phyloP scores from a whole-genome alignment of 2,329 filamentous ascomycete genomes.

The Knufia fluminis region DNA sequence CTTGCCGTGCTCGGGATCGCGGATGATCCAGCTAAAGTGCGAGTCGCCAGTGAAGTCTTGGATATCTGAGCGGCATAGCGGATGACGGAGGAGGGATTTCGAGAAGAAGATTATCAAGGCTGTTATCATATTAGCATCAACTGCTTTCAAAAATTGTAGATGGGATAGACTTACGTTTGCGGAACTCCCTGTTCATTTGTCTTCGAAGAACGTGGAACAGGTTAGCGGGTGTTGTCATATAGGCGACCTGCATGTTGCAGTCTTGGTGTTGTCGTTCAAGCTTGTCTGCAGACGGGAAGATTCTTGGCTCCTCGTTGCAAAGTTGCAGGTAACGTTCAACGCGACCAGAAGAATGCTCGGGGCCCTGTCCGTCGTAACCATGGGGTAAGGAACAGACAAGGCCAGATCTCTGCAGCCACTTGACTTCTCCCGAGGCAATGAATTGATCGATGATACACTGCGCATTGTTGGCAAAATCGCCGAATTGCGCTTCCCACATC shows the following conservation, averaged over 20 bases:
- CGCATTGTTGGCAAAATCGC: constrained; percentile 98
- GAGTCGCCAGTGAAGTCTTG: constrained; percentile 86
- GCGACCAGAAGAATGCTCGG: constrained; percentile 94
- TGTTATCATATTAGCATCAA: constrained; percentile 30
- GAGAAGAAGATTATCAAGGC: constrained; percentile 97
- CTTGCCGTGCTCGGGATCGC: constrained; percentile 72
- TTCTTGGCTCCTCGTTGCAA: constrained; percentile 90
- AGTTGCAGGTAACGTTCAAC: constrained; percentile 96
- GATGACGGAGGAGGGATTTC: constrained; percentile 91
- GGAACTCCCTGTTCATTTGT: constrained; percentile 98
- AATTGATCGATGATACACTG: constrained; percentile 99
- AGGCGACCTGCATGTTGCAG: constrained; percentile 98
- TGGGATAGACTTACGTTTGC: constrained; percentile 86
- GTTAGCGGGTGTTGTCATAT: constrained; percentile 94
- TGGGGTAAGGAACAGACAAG: constrained; percentile 94
- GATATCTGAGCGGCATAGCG: constrained; percentile 76
- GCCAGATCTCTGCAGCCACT: constrained; percentile 97
- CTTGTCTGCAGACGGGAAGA: constrained; percentile 82
- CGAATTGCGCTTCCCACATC: constrained; percentile 99
- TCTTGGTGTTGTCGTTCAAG: constrained; percentile 96
- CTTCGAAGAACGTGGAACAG: constrained; percentile 91
- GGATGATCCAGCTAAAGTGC: constrained; percentile 94
- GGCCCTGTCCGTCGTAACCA: constrained; percentile 95
- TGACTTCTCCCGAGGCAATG: constrained; percentile 91
- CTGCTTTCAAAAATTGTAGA: no score